These are phyloP conservation scores for Sporothrix mexicana DNA, from an alignment of 2,329 filamentous ascomycete species.

Conservation along the genomic window DNA sequence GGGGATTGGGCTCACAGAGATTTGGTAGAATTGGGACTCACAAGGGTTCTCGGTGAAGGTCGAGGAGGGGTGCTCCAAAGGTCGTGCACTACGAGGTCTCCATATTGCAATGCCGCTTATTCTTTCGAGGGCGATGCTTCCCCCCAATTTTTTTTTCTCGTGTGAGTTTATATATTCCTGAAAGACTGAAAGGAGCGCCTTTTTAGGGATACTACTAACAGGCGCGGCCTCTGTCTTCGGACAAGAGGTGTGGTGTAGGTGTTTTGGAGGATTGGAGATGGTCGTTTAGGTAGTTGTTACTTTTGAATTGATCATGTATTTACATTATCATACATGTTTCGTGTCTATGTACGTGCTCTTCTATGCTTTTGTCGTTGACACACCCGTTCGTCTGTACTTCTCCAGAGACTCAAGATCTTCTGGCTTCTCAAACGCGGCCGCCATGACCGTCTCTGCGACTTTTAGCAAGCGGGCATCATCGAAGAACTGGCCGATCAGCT, in stretches of 20 bases:
- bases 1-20: background rate
- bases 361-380: background rate
- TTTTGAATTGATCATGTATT: background rate
- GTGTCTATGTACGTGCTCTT: background rate
- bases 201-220: constrained; percentile 35
- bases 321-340: constrained; percentile 15
- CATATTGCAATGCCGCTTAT: constrained; percentile 42
- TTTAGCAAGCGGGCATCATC: constrained; percentile 70
- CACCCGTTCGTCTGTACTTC: constrained; percentile 30
- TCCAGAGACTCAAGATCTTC: constrained; percentile 33
- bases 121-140: constrained; percentile 40
- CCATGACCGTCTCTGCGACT: constrained; percentile 57
- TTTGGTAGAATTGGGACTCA: background rate
- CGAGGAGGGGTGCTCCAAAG: background rate
- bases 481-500: constrained; percentile 82
- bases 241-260: constrained; percentile 1
- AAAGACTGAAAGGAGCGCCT: constrained; percentile 25
- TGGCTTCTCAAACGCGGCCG: constrained; percentile 32
- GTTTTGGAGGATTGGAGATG: background rate
- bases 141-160: constrained; percentile 34
- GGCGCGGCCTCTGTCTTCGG: background rate
- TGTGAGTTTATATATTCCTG: constrained; percentile 24
- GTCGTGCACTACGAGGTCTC: constrained; percentile 26
- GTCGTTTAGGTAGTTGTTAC: background rate
- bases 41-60: background rate